Conservation (phyloP, 2,329 filamentous ascomycete genomes). For the Tolypocladium sp. region DNA sequence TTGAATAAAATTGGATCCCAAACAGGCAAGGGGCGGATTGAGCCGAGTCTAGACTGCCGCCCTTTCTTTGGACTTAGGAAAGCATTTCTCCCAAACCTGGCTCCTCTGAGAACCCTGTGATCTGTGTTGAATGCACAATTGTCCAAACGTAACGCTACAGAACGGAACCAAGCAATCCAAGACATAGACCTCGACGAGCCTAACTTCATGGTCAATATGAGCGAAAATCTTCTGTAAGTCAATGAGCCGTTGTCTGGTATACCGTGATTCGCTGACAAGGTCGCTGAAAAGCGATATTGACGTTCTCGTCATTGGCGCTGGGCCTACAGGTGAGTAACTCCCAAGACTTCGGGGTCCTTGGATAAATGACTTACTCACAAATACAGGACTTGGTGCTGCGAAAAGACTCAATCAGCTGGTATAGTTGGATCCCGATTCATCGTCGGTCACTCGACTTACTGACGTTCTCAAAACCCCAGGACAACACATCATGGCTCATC, state of each 20-base stretch:
- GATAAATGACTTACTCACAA: neutral
- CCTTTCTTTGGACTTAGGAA: too few species aligned
- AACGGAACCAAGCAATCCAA: too few species aligned
- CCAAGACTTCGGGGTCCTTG: neutral
- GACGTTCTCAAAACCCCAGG: constrained; percentile 38
- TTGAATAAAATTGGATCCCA: neutral
- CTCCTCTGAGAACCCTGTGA: neutral
- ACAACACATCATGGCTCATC: constrained; percentile 92
- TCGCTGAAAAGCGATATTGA: neutral
- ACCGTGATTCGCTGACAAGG: neutral
- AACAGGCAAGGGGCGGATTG: neutral
- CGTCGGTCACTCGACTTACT: neutral
- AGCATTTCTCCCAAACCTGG: neutral
- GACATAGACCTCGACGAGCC: too few species aligned
- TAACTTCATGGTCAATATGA: neutral
- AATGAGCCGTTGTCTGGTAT: neutral
- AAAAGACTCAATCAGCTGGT: constrained; percentile 97
- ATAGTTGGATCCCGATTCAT: constrained; percentile 27
- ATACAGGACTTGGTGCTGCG: constrained; percentile 88
- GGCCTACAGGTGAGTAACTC: neutral
- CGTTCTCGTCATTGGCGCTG: neutral
- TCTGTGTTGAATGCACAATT: too few species aligned
- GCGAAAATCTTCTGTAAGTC: neutral
- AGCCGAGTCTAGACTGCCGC: neutral
- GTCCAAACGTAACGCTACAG: too few species aligned